phyloP scores from a whole-genome alignment of 2,329 filamentous ascomycete genomes.

The Claviceps africana region DNA sequence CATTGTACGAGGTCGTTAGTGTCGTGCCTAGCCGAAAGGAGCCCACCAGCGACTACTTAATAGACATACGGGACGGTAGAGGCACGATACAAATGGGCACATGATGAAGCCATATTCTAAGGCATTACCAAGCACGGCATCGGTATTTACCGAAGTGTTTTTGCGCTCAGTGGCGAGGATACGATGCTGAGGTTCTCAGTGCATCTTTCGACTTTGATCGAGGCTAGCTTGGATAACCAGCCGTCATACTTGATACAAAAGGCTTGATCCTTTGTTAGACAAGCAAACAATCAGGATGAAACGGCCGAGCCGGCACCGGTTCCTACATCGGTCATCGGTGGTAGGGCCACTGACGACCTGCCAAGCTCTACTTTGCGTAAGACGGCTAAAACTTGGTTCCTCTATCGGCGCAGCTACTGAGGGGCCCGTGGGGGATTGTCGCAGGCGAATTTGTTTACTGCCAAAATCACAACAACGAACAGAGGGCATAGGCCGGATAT shows the following conservation, averaged over 20 bases:
- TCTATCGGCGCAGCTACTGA: background rate
- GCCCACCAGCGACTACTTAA: background rate
- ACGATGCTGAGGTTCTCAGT: no score
- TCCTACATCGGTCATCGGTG: background rate
- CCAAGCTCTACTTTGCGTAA: background rate
- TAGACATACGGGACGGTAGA: no score
- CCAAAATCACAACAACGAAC: background rate
- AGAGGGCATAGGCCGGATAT: no score
- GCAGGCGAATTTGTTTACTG: background rate
- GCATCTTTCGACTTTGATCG: no score
- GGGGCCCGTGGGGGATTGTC: background rate
- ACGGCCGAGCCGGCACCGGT: background rate
- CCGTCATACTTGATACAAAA: no score
- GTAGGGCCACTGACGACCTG: background rate
- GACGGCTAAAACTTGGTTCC: background rate
- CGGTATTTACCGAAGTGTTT: no score
- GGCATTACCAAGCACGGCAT: background rate
- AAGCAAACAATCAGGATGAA: no score
- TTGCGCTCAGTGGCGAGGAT: no score
- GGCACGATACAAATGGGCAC: no score
- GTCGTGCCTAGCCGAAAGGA: background rate
- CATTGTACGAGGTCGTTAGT: slow-evolving; percentile 12
- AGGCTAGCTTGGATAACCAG: no score
- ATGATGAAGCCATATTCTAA: background rate
- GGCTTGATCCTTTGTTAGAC: no score